Conservation (phyloP, 2,329 filamentous ascomycete genomes). For the Aspergillus oerlinghausenensis region DNA sequence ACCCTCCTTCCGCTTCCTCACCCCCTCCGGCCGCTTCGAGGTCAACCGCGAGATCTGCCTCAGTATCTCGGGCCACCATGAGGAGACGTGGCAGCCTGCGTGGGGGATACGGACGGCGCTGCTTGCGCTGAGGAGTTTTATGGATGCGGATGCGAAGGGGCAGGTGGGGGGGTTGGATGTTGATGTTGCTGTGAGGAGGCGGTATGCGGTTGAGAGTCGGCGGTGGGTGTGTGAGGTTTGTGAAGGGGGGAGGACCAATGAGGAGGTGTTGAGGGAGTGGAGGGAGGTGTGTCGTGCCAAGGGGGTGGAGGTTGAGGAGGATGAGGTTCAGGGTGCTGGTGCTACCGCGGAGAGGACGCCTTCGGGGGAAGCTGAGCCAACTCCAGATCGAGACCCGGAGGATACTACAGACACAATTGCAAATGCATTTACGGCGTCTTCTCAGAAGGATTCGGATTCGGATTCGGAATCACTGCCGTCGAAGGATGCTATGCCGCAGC, state of each 20-base stretch:
- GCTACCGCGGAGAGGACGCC: neutral
- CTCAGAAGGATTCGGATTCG: neutral
- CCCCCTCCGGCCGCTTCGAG: constrained; percentile 88
- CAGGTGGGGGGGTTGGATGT: constrained; percentile 88
- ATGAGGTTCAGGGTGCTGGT: neutral
- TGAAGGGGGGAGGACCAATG: constrained; percentile 58
- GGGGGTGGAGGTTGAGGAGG: constrained; percentile 19
- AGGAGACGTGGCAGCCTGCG: constrained; percentile 97
- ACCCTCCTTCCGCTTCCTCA: constrained; percentile 92
- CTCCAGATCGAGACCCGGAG: too few species aligned
- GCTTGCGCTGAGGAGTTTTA: constrained; percentile 74
- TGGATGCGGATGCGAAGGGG: constrained; percentile 83
- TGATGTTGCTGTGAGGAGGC: constrained; percentile 59
- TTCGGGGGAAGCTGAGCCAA: neutral
- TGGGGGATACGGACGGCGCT: constrained; percentile 94
- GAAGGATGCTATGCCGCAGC: neutral
- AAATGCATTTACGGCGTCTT: neutral
- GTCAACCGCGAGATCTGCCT: constrained; percentile 96
- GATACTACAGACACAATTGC: too few species aligned
- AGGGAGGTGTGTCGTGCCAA: constrained; percentile 50
- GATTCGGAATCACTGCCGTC: neutral
- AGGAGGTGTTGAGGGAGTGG: constrained; percentile 67
- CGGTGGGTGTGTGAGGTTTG: constrained; percentile 68
- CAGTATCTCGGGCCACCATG: constrained; percentile 88
- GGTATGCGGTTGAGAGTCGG: constrained; percentile 64